Percentiles rank a stretch among this genome's conserved stretches.
These are phyloP conservation scores for Trametes coccinea DNA, from an alignment of 768 basidiomycete genomes.

Conservation along the genomic window DNA sequence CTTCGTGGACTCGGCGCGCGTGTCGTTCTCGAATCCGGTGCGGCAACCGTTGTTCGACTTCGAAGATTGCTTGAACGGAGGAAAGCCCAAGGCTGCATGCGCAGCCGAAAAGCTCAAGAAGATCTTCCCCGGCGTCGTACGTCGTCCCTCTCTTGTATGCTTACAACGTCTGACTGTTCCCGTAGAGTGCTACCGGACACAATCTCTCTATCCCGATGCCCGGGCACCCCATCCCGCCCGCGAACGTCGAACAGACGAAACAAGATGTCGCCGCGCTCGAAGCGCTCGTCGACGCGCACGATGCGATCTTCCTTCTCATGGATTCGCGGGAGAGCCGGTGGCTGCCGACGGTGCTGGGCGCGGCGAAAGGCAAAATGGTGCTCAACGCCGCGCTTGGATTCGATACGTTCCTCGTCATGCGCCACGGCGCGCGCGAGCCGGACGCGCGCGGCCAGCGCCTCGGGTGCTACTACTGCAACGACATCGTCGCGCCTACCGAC, in stretches of 20 bases:
- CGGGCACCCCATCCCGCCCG: conserved; percentile 83
- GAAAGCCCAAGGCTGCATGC: conserved; percentile 90
- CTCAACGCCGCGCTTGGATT: conserved; percentile 95
- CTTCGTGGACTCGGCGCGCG: conserved; percentile 85
- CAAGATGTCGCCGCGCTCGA: conserved; percentile 76
- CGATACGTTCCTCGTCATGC: conserved; percentile 95
- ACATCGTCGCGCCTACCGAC: conserved; percentile 94
- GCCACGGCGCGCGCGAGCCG: conserved; percentile 72
- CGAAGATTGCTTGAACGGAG: conserved; percentile 88
- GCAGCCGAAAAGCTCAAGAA: conserved; percentile 84
- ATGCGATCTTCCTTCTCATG: conserved; percentile 92
- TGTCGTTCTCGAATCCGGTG: conserved; percentile 97
- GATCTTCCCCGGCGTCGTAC: conserved; percentile 91
- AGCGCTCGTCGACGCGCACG: conserved; percentile 78
- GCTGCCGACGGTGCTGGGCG: conserved; percentile 89
- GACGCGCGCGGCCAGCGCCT: conserved; percentile 44
- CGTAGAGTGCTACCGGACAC: conserved; percentile 78
- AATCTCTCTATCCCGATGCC: conserved; percentile 93
- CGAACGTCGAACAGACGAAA: conserved; percentile 54
- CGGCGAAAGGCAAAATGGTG: conserved; percentile 89
- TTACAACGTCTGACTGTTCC: neutral
- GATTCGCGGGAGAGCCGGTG: conserved; percentile 97
- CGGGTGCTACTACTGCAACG: conserved; percentile 98
- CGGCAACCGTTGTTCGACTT: conserved; percentile 97
- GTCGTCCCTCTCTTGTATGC: conserved; percentile 32